Evolutionary conservation across 2,329 filamentous ascomycete species (phyloP).

Genomic region (Purpureocillium takamizusanense): DNA sequence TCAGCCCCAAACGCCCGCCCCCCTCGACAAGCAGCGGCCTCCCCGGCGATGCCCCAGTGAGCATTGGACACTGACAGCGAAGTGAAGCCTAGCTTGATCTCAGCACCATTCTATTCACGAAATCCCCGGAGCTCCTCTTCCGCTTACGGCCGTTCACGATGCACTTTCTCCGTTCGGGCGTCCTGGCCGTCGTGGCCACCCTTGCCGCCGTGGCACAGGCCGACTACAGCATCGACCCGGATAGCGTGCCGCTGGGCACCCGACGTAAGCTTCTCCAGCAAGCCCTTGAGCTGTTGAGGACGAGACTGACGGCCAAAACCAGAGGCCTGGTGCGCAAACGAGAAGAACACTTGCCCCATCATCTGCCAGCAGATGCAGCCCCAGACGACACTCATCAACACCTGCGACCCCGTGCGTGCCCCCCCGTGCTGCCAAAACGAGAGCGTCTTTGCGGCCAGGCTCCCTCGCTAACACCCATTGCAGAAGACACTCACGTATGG

Average conservation of each 20-base stretch:
- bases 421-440: neutral
- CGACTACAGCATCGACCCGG: conserved; percentile 54
- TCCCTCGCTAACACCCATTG: neutral
- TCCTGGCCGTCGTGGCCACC: conserved; percentile 45
- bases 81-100: too few relatives aligned
- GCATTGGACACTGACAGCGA: too few relatives aligned
- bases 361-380: conserved; percentile 57
- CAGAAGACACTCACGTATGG: conserved; percentile 55
- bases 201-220: conserved; percentile 44
- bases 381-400: conserved; percentile 48
- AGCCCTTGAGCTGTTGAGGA: neutral
- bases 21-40: too few relatives aligned
- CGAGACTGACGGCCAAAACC: conserved; percentile 12
- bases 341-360: conserved; percentile 56
- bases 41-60: too few relatives aligned
- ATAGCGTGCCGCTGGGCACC: conserved; percentile 40
- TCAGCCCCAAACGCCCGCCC: too few relatives aligned
- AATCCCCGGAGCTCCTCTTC: neutral
- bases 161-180: conserved; percentile 43
- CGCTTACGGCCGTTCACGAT: conserved; percentile 26
- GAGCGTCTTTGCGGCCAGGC: neutral
- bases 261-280: conserved; percentile 35
- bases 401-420: conserved; percentile 53
- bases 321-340: conserved; percentile 58
- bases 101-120: too few relatives aligned